These are phyloP conservation scores for Trichophyton schoenleinii DNA, from an alignment of 2,329 filamentous ascomycete species.

Conservation along the genomic window DNA sequence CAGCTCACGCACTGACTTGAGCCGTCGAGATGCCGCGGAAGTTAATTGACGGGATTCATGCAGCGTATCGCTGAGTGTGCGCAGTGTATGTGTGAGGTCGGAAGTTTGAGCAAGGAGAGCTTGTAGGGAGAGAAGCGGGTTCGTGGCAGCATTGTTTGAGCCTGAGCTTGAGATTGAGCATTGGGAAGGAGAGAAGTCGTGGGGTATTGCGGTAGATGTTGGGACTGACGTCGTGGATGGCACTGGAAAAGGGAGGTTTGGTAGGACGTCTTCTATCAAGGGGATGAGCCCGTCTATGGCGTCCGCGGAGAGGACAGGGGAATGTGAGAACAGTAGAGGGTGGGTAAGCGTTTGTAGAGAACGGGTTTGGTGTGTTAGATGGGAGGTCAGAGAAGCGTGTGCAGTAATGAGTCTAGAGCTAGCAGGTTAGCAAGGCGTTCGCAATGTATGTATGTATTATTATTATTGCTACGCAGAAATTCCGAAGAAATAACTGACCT, in stretches of 20 bases:
- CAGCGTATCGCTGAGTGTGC: constrained; percentile 76
- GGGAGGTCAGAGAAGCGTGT: constrained; percentile 45
- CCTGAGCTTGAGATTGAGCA: neutral
- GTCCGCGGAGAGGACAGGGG: constrained; percentile 41
- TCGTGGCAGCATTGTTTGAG: constrained; percentile 19
- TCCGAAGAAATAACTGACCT: constrained; percentile 28
- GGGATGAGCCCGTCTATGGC: constrained; percentile 46
- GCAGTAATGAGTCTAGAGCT: constrained; percentile 42
- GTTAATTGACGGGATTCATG: constrained; percentile 90
- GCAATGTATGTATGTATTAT: neutral
- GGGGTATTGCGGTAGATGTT: constrained; percentile 4
- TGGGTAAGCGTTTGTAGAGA: constrained; percentile 46
- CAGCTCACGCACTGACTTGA: constrained; percentile 72
- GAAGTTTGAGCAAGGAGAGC: constrained; percentile 57
- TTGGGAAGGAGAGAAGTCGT: constrained; percentile 17
- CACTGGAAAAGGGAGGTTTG: constrained; percentile 39
- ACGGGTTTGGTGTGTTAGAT: constrained; percentile 50
- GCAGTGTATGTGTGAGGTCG: constrained; percentile 66
- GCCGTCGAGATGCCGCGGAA: constrained; percentile 61
- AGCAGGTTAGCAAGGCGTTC: constrained; percentile 1
- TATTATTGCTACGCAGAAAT: neutral
- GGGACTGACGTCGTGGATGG: constrained; percentile 1
- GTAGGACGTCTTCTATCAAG: constrained; percentile 42
- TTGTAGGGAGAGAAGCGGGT: constrained; percentile 52
- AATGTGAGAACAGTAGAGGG: constrained; percentile 45